Conservation (phyloP, 805 yeast species). For the Yarrowia osloensis region DNA sequence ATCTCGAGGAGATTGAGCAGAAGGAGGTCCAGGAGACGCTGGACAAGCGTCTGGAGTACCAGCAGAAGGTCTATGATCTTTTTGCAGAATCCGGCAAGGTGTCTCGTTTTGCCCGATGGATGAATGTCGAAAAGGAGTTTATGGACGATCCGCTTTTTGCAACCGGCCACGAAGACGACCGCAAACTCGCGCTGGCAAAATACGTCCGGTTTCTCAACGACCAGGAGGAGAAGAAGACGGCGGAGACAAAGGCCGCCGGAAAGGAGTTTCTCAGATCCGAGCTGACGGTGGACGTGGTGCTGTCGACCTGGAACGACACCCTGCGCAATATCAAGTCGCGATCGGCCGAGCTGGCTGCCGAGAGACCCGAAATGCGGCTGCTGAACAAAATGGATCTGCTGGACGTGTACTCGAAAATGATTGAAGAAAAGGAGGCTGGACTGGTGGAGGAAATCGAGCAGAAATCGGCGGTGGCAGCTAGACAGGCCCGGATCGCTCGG, state of each 20-base stretch:
- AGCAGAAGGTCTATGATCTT: slow-evolving; percentile 53
- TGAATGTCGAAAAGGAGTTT: slow-evolving; percentile 53
- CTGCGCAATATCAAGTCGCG: slow-evolving; percentile 23
- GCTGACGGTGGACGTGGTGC: slow-evolving; percentile 36
- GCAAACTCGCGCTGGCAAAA: slow-evolving; percentile 51
- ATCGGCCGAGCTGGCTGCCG: slow-evolving; percentile 33
- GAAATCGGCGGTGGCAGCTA: neutral
- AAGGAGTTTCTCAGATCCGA: slow-evolving; percentile 30
- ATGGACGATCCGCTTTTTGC: slow-evolving; percentile 65
- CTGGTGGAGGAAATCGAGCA: slow-evolving; percentile 38
- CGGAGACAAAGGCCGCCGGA: slow-evolving; percentile 37
- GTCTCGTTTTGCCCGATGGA: slow-evolving; percentile 65
- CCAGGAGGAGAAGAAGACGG: slow-evolving; percentile 38
- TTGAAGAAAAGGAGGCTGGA: slow-evolving; percentile 41
- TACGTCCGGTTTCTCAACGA: slow-evolving; percentile 32
- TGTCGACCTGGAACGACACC: slow-evolving; percentile 47
- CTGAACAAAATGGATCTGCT: slow-evolving; percentile 64
- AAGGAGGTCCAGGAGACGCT: slow-evolving; percentile 56
- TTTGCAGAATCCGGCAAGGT: slow-evolving; percentile 45
- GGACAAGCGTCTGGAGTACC: slow-evolving; percentile 55
- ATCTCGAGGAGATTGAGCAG: slow-evolving; percentile 46
- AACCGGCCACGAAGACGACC: slow-evolving; percentile 58
- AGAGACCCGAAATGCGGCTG: slow-evolving; percentile 42
- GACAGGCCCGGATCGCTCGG: slow-evolving; percentile 64
- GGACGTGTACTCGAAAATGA: slow-evolving; percentile 49